Percentiles rank a stretch among this genome's conserved stretches.
phyloP scores from a whole-genome alignment of 202 grass and related monocot genomes.

The Carex arenaria region DNA sequence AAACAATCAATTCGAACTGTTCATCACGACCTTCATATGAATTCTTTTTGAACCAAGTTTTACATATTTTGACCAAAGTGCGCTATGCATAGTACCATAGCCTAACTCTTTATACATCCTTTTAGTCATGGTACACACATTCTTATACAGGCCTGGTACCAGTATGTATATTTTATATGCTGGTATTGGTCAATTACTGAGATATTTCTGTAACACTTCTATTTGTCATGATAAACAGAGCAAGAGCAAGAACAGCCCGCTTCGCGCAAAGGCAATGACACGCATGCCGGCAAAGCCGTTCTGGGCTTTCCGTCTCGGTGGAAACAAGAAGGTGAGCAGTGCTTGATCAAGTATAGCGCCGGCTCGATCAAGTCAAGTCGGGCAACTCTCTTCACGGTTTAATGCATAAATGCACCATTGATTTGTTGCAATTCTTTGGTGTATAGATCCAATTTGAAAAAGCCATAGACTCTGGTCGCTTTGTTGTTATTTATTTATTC shows the following conservation, averaged over 20 bases:
- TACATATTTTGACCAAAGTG: too few relatives aligned
- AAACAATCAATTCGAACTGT: too few relatives aligned
- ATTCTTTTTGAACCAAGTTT: too few relatives aligned
- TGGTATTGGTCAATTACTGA: not conserved
- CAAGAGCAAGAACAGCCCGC: constrained; percentile 67
- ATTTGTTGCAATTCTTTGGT: not conserved
- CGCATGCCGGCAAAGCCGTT: constrained; percentile 44
- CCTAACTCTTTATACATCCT: too few relatives aligned
- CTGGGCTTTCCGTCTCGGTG: constrained; percentile 31
- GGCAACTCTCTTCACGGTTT: constrained; percentile 4
- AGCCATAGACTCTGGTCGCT: not conserved
- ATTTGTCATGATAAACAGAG: constrained; percentile 35
- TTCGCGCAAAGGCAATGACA: constrained; percentile 62
- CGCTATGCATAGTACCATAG: too few relatives aligned
- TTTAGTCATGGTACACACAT: not conserved
- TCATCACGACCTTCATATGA: too few relatives aligned
- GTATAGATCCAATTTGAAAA: not conserved
- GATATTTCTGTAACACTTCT: constrained; percentile 8
- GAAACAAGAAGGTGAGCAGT: constrained; percentile 59
- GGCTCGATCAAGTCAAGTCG: not conserved
- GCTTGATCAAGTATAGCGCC: constrained; percentile 29
- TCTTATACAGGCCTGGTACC: not conserved
- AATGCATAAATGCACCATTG: constrained; percentile 1
- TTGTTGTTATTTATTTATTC: constrained; percentile 24
- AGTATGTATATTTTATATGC: not conserved